Evolutionary conservation across 805 yeast genomes (phyloP), one percentile per base, ranked within the genome.

Genomic region (Clavispora vitiphila): DNA sequence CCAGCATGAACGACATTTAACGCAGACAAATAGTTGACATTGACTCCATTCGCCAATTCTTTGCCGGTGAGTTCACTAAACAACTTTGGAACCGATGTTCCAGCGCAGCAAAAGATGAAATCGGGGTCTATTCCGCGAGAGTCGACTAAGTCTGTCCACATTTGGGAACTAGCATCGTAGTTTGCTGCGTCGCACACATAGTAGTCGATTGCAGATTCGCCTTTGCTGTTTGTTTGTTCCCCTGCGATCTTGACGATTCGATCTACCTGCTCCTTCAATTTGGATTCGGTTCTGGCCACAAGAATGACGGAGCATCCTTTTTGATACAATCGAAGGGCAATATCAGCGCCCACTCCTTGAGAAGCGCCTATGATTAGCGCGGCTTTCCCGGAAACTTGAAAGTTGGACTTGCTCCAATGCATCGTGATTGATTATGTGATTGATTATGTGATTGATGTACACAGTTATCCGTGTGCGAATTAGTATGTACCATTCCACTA

Each of bases 301-400:
- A 93, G 62, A 1, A 84, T 66, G 1, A 90, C 86, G 40, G 77
- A 73, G 27, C 89, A 84, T 3, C 83, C 81, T 15, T 57, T 51
- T 2, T 69, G 46, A 42, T 72, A 77, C 35, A 82, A 65, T 41
- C 75, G 70, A 32, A 67, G 65, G 0, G 95, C 96, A 42, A 91
- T 61, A 29, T 83, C 86, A 3, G 80, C 80, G 0, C 99, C 99
- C 1, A 91, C 68, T 0, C 99, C 99, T 56, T 91, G 99, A 0
- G 96, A 88, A 0, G 88, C 98, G 3, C 99, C 99, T 0, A 96
- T 78, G n/a, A 91, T 73, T 14, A 91, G 72, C 3, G 83, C 89
- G 1, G 76, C 58, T 56, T 74, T 76, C 21, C 75, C 74, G 38
- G 72, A 66, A 9, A 76, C 60, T 27, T 55, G 47, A 38, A 68